Percentiles rank a stretch among this genome's conserved stretches.
phyloP scores from a whole-genome alignment of 208 protist genomes.

The Leishmania arabica region DNA sequence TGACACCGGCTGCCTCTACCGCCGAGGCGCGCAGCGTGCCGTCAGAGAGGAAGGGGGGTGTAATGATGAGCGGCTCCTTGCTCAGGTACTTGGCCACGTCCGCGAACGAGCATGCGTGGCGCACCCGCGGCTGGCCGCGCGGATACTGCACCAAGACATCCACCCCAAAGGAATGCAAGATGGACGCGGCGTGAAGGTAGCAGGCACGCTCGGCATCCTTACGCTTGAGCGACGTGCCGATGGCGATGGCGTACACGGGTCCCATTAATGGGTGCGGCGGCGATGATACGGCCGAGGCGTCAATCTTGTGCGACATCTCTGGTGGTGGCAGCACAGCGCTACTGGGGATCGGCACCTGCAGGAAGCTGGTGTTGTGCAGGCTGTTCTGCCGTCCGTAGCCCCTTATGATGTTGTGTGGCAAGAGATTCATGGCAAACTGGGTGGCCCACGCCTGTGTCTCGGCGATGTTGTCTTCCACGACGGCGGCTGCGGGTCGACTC shows the following conservation, averaged over 20 bases:
- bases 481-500: background rate
- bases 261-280: background rate
- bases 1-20: background rate
- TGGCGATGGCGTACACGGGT: conserved; percentile 39
- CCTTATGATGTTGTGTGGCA: conserved; percentile 3
- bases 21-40: conserved; percentile 4
- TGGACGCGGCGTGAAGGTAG: conserved; percentile 74
- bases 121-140: conserved; percentile 45
- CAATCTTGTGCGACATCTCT: conserved; percentile 2
- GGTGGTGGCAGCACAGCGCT: conserved; percentile 5
- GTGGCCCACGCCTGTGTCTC: conserved; percentile 8
- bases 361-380: conserved; percentile 9
- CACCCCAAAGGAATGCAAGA: conserved; percentile 49
- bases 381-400: background rate
- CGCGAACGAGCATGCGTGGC: conserved; percentile 20
- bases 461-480: conserved; percentile 1
- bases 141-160: conserved; percentile 59
- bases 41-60: conserved; percentile 11
- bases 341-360: conserved; percentile 13
- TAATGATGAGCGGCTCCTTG: conserved; percentile 9
- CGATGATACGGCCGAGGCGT: background rate
- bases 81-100: conserved; percentile 16
- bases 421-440: background rate
- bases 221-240: conserved; percentile 79
- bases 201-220: conserved; percentile 82